Percentiles rank a stretch among this genome's conserved stretches.
phyloP scores from a whole-genome alignment of 2,329 filamentous ascomycete species.

The Alternaria burnsii region DNA sequence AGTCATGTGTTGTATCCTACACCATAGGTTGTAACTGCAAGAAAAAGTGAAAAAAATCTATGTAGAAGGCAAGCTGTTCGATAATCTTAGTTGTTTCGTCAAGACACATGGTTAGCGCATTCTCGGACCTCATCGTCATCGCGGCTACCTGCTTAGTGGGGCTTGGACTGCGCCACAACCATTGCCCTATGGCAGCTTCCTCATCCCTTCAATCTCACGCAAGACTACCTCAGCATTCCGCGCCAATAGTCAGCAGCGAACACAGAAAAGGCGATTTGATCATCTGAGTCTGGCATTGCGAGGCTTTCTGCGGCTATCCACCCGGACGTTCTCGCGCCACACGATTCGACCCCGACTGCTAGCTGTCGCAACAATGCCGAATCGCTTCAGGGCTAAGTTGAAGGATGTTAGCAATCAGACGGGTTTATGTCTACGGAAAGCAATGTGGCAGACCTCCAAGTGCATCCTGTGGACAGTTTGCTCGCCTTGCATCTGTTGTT shows the following conservation, averaged over 20 bases:
- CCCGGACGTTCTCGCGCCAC: background rate
- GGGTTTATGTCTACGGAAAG: constrained; percentile 11
- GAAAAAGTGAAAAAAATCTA: background rate
- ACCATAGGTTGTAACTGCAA: background rate
- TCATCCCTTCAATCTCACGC: background rate
- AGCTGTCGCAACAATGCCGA: constrained; percentile 7
- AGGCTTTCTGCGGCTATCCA: background rate
- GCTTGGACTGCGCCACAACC: constrained; percentile 8
- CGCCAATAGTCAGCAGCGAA: background rate
- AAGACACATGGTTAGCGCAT: background rate
- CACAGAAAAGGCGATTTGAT: background rate
- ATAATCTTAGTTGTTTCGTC: background rate
- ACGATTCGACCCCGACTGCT: background rate
- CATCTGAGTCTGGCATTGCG: background rate
- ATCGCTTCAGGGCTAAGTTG: constrained; percentile 11
- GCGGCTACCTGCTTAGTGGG: constrained; percentile 10
- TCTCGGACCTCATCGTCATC: constrained; percentile 2
- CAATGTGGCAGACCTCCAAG: constrained; percentile 24
- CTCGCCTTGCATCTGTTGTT: constrained; percentile 28
- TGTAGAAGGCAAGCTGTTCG: background rate
- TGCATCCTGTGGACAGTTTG: constrained; percentile 25
- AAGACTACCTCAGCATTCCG: background rate
- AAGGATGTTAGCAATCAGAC: constrained; percentile 20
- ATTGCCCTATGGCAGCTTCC: background rate
- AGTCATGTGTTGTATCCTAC: background rate